Base-by-base conservation (phyloP, 148 eudicot species). In the Dysphania ambrosioides region DNA sequence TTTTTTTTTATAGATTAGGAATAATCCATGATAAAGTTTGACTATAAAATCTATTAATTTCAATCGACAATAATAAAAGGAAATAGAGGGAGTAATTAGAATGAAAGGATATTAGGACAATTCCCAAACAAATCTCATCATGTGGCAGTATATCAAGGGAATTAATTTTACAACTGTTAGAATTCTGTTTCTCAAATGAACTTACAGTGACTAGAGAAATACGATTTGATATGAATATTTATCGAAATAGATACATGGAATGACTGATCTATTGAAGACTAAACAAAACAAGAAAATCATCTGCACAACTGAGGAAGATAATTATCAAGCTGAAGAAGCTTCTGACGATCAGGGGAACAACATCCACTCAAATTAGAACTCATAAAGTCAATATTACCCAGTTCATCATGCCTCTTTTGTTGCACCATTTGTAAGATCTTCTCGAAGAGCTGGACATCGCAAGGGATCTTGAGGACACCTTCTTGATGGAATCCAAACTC, bases 401-500 rank as follows among this genome's bases (percentile, higher is more conserved):
- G n/a, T n/a, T n/a, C n/a, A n/a, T 82, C 83, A 38, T 80, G 29
- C 27, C 24, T 64, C 77, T 93, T 89, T 6, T 83, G 81, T 26
- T 87, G 62, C 21, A 93, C 88, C 86, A 85, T 74, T 73, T 87
- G 86, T 73, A 94, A 73, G 21, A 94, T 82, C 75, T 76, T 88
- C 82, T 90, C 88, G 44, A 94, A 94, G 10, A 92, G n/a, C 0
- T 81, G 57, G 12, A 87, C 97, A 8, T 87, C 79, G 32, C 97
- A 94, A 0, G 98, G 98, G 65, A 94, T 85, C 86, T 82, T 86
- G 30, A 94, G 87, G 10, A 94, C 89, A 1, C 98, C 97, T 36
- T 90, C 90, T 78, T 91, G 93, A 42, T 94, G 92, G 71, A 94
- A 94, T 3, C 98, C 98, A 47, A 94, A 94, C 73, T 94, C 97